Evolutionary conservation across 306 rosid genomes (phyloP).

Genomic region (Fagus sylvatica): DNA sequence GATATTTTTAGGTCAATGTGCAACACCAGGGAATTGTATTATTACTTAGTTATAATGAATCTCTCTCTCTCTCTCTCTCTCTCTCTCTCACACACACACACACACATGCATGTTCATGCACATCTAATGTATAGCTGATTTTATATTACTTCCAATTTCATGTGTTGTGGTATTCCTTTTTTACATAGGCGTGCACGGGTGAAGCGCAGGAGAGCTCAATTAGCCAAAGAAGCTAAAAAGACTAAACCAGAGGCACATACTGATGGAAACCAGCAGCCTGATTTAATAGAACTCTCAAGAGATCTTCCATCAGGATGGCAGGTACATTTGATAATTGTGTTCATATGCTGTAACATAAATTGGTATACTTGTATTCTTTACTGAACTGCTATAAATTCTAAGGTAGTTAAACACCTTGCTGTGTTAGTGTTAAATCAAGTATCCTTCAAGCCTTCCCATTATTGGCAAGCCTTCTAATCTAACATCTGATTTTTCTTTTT

Average conservation of each 20-base stretch:
- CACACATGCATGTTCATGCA: slow-evolving; percentile 3
- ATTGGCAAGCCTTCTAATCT: background rate
- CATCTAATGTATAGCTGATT: background rate
- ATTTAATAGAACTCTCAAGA: slow-evolving; percentile 54
- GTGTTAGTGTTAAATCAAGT: background rate
- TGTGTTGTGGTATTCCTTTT: background rate
- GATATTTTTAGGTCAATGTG: background rate
- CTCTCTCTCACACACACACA: background rate
- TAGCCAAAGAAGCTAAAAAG: slow-evolving; percentile 44
- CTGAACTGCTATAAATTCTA: background rate
- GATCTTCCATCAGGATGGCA: slow-evolving; percentile 88
- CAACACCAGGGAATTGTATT: background rate
- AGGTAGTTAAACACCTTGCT: background rate
- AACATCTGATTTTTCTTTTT: background rate
- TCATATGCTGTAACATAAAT: background rate
- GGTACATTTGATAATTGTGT: slow-evolving; percentile 36
- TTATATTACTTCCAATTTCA: background rate
- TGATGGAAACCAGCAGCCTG: slow-evolving; percentile 54
- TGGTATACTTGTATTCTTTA: background rate
- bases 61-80: no score
- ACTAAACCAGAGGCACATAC: slow-evolving; percentile 29
- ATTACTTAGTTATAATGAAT: background rate
- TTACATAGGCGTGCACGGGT: slow-evolving; percentile 79
- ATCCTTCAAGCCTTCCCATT: background rate
- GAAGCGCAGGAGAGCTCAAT: slow-evolving; percentile 76